A percentile compares a stretch with the other conserved stretches of the same genome.
These are phyloP conservation scores for Alloascoidea hylecoeti DNA, from an alignment of 805 yeast species.

Conservation along the genomic window DNA sequence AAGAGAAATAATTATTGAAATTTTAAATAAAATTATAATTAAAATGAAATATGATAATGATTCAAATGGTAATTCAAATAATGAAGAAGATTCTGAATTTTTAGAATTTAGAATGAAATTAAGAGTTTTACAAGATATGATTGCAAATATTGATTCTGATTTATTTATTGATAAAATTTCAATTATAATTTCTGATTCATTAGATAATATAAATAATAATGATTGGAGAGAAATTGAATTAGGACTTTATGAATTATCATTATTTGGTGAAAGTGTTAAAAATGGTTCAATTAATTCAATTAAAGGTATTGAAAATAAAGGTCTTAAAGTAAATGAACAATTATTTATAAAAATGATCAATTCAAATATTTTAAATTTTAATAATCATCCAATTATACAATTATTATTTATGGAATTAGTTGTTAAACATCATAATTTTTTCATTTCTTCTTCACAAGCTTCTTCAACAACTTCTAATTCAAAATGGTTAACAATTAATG, in stretches of 20 bases:
- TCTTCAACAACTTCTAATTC: too few relatives aligned
- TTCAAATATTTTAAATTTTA: conserved; percentile 31
- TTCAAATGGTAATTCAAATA: conserved; percentile 36
- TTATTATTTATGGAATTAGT: conserved; percentile 73
- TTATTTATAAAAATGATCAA: conserved; percentile 38
- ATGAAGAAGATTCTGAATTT: conserved; percentile 66
- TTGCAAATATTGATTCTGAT: conserved; percentile 45
- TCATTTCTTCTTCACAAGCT: too few relatives aligned
- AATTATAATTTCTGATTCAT: conserved; percentile 38
- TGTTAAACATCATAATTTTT: conserved; percentile 61
- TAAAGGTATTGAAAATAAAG: conserved; percentile 41
- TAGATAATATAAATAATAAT: conserved; percentile 16
- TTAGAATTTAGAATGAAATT: conserved; percentile 64
- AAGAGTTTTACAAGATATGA: conserved; percentile 72
- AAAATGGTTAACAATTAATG: too few relatives aligned
- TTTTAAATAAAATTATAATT: conserved; percentile 54
- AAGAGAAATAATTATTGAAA: conserved; percentile 39
- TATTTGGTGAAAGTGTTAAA: conserved; percentile 66
- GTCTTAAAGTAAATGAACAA: conserved; percentile 49
- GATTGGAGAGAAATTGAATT: conserved; percentile 81
- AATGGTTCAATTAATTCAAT: conserved; percentile 63
- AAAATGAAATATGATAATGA: conserved; percentile 76
- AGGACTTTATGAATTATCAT: conserved; percentile 71
- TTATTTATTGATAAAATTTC: conserved; percentile 48
- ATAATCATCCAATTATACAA: conserved; percentile 79